phyloP scores from a whole-genome alignment of 192 early-diverging fungal genomes.

The Linderina pennispora region DNA sequence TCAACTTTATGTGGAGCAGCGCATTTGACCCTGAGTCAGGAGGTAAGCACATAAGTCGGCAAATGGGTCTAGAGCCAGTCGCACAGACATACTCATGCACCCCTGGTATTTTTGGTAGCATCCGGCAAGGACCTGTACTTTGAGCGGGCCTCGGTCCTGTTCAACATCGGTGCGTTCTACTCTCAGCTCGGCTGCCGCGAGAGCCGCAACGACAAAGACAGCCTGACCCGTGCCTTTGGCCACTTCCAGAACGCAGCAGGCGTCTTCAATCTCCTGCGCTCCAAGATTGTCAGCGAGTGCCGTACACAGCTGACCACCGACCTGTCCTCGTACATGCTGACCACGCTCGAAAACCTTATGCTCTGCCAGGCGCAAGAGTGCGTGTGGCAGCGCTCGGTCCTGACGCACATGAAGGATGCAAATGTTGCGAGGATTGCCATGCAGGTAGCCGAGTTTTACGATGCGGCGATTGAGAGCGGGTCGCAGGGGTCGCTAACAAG shows the following conservation, averaged over 20 bases:
- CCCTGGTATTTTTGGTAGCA: too few relatives aligned
- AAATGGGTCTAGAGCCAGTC: too few relatives aligned
- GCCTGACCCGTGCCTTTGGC: constrained; percentile 66
- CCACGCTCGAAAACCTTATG: constrained; percentile 66
- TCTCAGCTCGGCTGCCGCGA: constrained; percentile 71
- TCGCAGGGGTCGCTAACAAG: constrained; percentile 48
- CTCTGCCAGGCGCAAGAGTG: constrained; percentile 94
- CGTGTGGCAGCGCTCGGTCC: constrained; percentile 80
- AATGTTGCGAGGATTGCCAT: constrained; percentile 70
- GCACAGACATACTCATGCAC: too few relatives aligned
- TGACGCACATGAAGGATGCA: constrained; percentile 74
- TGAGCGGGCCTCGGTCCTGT: constrained; percentile 79
- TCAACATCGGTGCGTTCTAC: constrained; percentile 82
- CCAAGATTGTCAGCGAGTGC: constrained; percentile 56
- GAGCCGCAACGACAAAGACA: constrained; percentile 62
- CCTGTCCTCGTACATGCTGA: constrained; percentile 61
- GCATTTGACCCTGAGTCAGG: constrained; percentile 49
- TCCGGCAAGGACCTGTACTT: constrained; percentile 67
- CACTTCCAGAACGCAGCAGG: constrained; percentile 87
- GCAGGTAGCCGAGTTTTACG: constrained; percentile 69
- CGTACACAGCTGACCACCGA: constrained; percentile 62
- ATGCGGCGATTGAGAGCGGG: constrained; percentile 58
- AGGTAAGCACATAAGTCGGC: too few relatives aligned
- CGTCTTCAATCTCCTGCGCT: constrained; percentile 57
- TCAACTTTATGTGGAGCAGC: constrained; percentile 24